Percentiles rank a stretch among this genome's conserved stretches.
Conservation (phyloP, 179 eudicot species). For the Nepenthes alata region DNA sequence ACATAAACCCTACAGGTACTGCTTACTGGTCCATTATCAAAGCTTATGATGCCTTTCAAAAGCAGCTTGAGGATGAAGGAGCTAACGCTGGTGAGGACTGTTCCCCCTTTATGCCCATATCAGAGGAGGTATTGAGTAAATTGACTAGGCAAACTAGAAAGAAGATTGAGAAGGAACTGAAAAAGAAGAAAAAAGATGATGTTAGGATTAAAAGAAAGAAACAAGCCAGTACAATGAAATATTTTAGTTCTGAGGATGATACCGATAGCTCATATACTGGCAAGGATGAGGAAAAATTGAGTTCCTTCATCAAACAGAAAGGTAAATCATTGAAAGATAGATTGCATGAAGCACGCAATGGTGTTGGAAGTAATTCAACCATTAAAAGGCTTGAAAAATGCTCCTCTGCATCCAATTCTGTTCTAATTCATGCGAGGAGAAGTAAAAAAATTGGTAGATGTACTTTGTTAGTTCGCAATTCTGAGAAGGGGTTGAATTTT, state of each 20-base stretch:
- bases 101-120: conserved; percentile 49
- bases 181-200: conserved; percentile 56
- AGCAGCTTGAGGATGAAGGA: conserved; percentile 63
- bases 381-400: conserved; percentile 17
- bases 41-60: conserved; percentile 93
- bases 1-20: conserved; percentile 79
- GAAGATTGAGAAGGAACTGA: conserved; percentile 74
- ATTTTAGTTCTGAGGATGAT: conserved; percentile 27
- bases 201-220: conserved; percentile 29
- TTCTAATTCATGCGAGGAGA: conserved; percentile 40
- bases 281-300: conserved; percentile 34
- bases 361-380: conserved; percentile 10
- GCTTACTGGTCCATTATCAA: conserved; percentile 94
- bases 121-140: conserved; percentile 62
- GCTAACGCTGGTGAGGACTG: conserved; percentile 27
- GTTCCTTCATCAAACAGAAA: conserved; percentile 35
- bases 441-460: conserved; percentile 72
- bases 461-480: conserved; percentile 65
- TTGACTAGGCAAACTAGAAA: conserved; percentile 80
- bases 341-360: conserved; percentile 22
- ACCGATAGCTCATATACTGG: conserved; percentile 42
- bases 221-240: conserved; percentile 19
- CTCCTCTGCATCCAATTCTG: conserved; percentile 18
- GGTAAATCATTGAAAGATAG: conserved; percentile 32
- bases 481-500: conserved; percentile 50